A percentile compares a stretch with the other conserved stretches of the same genome.
phyloP scores from a whole-genome alignment of 2,329 filamentous ascomycete species.

The Capronia epimyces region DNA sequence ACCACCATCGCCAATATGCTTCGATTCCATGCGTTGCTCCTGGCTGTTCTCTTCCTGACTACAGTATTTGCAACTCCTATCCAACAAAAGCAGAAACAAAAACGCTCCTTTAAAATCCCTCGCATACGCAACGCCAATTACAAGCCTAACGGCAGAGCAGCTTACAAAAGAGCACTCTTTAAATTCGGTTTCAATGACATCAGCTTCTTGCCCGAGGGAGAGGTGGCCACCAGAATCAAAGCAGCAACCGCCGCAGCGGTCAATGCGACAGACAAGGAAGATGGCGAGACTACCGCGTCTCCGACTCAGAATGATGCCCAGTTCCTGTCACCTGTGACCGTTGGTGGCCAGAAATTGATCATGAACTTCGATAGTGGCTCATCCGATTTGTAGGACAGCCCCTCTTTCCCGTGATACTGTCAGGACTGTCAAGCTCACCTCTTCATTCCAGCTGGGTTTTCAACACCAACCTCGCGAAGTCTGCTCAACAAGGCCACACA shows the following conservation, averaged over 20 bases:
- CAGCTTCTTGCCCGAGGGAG: constrained; percentile 34
- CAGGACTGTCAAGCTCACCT: constrained; percentile 4
- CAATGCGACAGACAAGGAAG: constrained; percentile 30
- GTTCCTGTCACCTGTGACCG: constrained; percentile 63
- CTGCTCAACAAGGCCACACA: constrained; percentile 48
- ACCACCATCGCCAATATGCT: constrained; percentile 22
- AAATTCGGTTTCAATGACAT: constrained; percentile 52
- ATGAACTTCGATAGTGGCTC: constrained; percentile 74
- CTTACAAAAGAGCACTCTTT: constrained; percentile 60
- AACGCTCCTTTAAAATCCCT: constrained; percentile 56
- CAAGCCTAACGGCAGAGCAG: constrained; percentile 53
- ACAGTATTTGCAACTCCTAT: constrained; percentile 35
- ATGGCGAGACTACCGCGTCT: constrained; percentile 59
- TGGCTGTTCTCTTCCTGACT: constrained; percentile 32
- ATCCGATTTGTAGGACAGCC: constrained; percentile 55
- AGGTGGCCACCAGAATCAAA: constrained; percentile 27
- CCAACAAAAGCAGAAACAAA: constrained; percentile 30
- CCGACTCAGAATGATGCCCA: constrained; percentile 62
- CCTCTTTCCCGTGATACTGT: not conserved
- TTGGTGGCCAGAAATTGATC: constrained; percentile 63
- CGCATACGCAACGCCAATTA: constrained; percentile 54
- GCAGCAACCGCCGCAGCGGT: constrained; percentile 30
- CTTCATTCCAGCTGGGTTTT: constrained; percentile 57
- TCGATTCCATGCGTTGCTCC: constrained; percentile 25
- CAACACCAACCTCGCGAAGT: constrained; percentile 52